Evolutionary conservation across 2,329 filamentous ascomycete species (phyloP), one percentile per base, ranked within the genome.

Genomic region (Fusarium keratoplasticum): DNA sequence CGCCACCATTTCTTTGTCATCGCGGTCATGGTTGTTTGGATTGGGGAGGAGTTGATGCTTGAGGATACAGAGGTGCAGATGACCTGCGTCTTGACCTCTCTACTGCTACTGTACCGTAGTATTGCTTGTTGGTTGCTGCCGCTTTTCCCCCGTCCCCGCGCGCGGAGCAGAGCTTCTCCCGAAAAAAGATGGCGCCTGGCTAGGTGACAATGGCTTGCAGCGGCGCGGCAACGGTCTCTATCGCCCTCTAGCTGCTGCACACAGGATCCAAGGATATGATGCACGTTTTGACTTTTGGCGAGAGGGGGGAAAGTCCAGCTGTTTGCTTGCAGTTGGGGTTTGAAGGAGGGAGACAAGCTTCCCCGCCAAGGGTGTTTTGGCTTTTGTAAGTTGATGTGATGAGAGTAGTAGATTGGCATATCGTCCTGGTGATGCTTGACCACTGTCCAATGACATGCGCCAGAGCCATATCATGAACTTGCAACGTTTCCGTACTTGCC

Each of bases 201-300:
- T 25, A 58, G 7, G 38, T 42, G 55, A 58, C 18, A 20, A 55
- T 54, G 70, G 62, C 71, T 67, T 73, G 71, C 62, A 73, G 61
- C 70, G 66, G 67, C 31, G 67, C 38, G 50, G 18, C 29, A 73
- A 73, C 61, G 62, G 62, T 64, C 61, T 25, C 18, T 22, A 18
- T 44, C 13, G 40, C 52, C 44, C 25, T 29, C 27, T 9, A 29
- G 27, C 29, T 31, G 29, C 29, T 31, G 29, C 29, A 31, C 29
- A 31, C 29, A 47, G 11, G 57, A 54, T n/a, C 44, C 29, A 64
- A 27, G 36, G 47, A 60, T 27, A 25, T 27, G 35, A 42, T 59
- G 25, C 57, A 42, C 35, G 25, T 42, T 59, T 59, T 54, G 50
- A 31, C 50, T 69, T 72, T 54, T 36, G 35, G 35, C 6, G 14